Base-by-base conservation (phyloP, 2,329 filamentous ascomycete species). In the Paecilomyces niveus region DNA sequence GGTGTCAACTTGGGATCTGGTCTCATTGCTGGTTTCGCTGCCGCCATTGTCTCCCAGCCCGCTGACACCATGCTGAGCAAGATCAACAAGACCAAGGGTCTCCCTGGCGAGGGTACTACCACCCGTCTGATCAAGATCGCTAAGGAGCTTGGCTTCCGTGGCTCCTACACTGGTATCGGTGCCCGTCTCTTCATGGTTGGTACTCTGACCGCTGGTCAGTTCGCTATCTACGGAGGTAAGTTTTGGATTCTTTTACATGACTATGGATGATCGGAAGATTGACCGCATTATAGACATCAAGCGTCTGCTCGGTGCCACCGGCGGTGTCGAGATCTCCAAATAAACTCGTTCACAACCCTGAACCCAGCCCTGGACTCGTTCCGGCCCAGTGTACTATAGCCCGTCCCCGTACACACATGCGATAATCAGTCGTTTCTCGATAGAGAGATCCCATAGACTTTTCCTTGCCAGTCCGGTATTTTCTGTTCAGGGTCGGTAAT, bases 61-160 rank as follows among this genome's bases (percentile, higher is more conserved):
- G 90, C 90, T 75, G 90, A 95, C 77, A 95, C 90, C 74, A 95
- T 95, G 90, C 87, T 95, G 65, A 89, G 85, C 80, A 94, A 93
- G 86, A 94, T 95, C 84, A 95, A 95, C 89, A 94, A 94, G 89
- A 90, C 89, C 80, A 87, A 90, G 83, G 90, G 89, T 79, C 81
- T 86, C 61, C 90, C 90, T 66, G 90, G 90, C 82, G 89, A 95
- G 82, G 86, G 90, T 72, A 94, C 89, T 70, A 84, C 84, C 74
- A 83, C 81, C 76, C 88, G 90, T 77, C 80, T 95, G 72, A 82
- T 93, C 82, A 94, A 94, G 87, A 95, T 95, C 72, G 89, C 80
- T 67, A 89, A 87, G 80, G 90, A 95, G 80, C 88, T 95, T 69
- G 90, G 90, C 73, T 62, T 95, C 75, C 83, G 82, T 68, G 90